Evolutionary conservation across 192 early-diverging fungal species (phyloP).

Genomic region (Spizellomyces punctatus): DNA sequence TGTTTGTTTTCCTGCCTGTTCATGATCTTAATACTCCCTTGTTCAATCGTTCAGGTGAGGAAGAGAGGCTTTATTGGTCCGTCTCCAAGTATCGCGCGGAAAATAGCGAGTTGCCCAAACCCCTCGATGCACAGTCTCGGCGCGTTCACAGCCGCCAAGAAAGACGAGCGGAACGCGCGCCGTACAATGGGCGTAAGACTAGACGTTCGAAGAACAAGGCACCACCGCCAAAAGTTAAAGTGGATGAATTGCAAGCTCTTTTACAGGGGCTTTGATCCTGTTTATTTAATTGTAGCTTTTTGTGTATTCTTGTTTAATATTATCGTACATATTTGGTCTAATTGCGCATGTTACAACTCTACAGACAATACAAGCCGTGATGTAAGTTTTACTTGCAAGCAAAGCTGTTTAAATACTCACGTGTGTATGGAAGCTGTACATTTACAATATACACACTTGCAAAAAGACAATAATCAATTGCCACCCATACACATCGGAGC

Average conservation of each 20-base stretch:
- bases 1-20: neutral
- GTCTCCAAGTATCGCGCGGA: conserved; percentile 8
- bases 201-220: neutral
- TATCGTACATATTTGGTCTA: too few species aligned
- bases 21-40: neutral
- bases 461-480: too few species aligned
- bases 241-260: conserved; percentile 23
- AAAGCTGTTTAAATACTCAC: too few species aligned
- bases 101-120: neutral
- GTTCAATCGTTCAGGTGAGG: conserved; percentile 10
- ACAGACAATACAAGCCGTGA: too few species aligned
- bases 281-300: too few species aligned
- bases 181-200: neutral
- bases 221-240: conserved; percentile 20
- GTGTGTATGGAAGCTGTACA: too few species aligned
- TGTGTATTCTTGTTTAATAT: too few species aligned
- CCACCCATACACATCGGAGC: too few species aligned
- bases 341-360: too few species aligned
- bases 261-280: neutral
- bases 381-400: too few species aligned
- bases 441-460: too few species aligned
- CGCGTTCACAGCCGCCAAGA: neutral
- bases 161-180: neutral
- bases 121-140: neutral
- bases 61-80: conserved; percentile 32